A percentile compares a stretch with the other conserved stretches of the same genome.
phyloP scores from a whole-genome alignment of 2,329 filamentous ascomycete genomes.

The Penicillium corylophilum region DNA sequence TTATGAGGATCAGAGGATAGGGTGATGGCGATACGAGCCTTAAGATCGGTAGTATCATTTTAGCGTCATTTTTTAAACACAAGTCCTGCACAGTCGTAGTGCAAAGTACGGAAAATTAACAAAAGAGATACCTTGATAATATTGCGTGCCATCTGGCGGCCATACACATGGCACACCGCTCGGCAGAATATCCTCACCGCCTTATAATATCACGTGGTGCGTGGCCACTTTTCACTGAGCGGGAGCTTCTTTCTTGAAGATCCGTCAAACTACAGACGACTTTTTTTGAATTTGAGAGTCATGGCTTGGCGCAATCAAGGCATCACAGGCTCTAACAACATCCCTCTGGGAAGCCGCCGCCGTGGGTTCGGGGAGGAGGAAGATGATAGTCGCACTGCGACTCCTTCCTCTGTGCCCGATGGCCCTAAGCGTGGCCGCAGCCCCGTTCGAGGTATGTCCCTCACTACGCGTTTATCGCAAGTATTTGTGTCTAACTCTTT shows the following conservation, averaged over 20 bases:
- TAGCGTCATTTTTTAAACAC: too few relatives aligned
- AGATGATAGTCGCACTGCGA: slow-evolving; percentile 46
- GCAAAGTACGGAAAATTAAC: too few relatives aligned
- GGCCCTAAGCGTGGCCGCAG: slow-evolving; percentile 84
- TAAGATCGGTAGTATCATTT: too few relatives aligned
- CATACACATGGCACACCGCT: neutral
- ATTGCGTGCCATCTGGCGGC: too few relatives aligned
- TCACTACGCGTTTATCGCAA: neutral
- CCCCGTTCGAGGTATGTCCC: slow-evolving; percentile 70
- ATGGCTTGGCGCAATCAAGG: slow-evolving; percentile 71
- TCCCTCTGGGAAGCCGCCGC: slow-evolving; percentile 82
- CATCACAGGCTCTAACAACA: slow-evolving; percentile 97
- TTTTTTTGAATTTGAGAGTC: slow-evolving; percentile 12
- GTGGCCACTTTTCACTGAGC: slow-evolving; percentile 8
- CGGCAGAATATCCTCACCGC: neutral
- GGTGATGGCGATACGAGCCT: too few relatives aligned
- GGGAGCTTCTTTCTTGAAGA: neutral
- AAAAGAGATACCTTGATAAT: too few relatives aligned
- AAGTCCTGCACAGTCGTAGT: too few relatives aligned
- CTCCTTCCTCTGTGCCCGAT: slow-evolving; percentile 49
- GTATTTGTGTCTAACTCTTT: slow-evolving; percentile 26
- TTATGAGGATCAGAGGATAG: too few relatives aligned
- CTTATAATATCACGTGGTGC: slow-evolving; percentile 4
- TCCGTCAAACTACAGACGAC: slow-evolving; percentile 9
- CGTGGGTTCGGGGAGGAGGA: slow-evolving; percentile 67